Evolutionary conservation across 352 stramenopile species (phyloP).

Genomic region (Globisporangium nagaii): DNA sequence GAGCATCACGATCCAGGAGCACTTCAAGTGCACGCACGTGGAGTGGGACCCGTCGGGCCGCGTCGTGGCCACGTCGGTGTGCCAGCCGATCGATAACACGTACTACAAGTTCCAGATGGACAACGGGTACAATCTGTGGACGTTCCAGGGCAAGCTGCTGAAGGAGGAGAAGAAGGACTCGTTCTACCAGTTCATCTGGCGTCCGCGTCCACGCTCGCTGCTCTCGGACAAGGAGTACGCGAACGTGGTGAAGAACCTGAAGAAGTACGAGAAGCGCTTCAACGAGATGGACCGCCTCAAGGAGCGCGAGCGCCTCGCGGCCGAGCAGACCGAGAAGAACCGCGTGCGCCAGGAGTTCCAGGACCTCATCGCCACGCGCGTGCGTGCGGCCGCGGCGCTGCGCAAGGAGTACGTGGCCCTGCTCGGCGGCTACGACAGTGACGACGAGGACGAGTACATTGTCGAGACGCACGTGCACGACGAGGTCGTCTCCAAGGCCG

Average conservation of each 20-base stretch:
- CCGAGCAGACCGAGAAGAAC: conserved; percentile 65
- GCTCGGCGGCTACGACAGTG: conserved; percentile 73
- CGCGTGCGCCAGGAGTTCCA: conserved; percentile 66
- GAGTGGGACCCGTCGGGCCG: conserved; percentile 97
- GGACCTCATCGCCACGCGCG: conserved; percentile 49
- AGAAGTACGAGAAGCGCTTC: conserved; percentile 94
- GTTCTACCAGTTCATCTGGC: conserved; percentile 94
- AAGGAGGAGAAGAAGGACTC: conserved; percentile 94
- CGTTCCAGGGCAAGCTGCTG: conserved; percentile 96
- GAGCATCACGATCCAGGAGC: conserved; percentile 93
- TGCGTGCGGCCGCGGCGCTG: conserved; percentile 15
- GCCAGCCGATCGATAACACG: conserved; percentile 92
- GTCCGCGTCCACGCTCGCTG: conserved; percentile 91
- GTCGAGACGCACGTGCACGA: conserved; percentile 72
- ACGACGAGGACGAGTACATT: conserved; percentile 83
- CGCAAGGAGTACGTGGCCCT: conserved; percentile 67
- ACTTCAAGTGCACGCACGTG: conserved; percentile 98
- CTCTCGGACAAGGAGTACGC: conserved; percentile 91
- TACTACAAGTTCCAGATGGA: conserved; percentile 98
- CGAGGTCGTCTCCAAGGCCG: conserved; percentile 57
- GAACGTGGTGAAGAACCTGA: conserved; percentile 96
- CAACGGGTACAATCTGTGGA: conserved; percentile 98
- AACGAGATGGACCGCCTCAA: conserved; percentile 84
- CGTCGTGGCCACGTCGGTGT: conserved; percentile 93
- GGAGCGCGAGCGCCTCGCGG: conserved; percentile 67